These are phyloP conservation scores for Eragrostis tef DNA, from an alignment of 202 grass and related monocot genomes.

Conservation along the genomic window DNA sequence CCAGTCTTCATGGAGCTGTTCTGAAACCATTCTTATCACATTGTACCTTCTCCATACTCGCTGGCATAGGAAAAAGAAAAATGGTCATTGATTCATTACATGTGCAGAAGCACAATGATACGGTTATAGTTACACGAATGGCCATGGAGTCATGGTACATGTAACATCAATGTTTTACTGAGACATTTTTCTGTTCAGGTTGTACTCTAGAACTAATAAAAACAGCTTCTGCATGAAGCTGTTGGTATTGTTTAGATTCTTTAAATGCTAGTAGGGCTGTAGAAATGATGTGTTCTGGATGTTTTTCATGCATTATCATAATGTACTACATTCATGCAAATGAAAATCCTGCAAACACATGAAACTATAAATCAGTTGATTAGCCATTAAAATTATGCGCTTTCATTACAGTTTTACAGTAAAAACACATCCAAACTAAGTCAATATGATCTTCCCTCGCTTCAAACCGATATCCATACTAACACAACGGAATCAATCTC, in stretches of 20 bases:
- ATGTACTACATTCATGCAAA: conserved; percentile 1
- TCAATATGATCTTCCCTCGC: background rate
- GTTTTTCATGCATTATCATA: background rate
- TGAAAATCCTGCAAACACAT: conserved; percentile 21
- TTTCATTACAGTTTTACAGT: background rate
- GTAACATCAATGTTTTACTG: no score
- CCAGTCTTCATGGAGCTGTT: conserved; percentile 75
- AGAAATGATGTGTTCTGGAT: background rate
- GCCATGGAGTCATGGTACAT: background rate
- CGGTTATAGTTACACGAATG: background rate
- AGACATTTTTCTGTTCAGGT: conserved; percentile 3
- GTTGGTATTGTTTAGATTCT: background rate
- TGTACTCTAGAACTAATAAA: background rate
- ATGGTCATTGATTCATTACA: background rate
- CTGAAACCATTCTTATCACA: conserved; percentile 60
- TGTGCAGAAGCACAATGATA: conserved; percentile 30
- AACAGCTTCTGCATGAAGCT: conserved; percentile 1
- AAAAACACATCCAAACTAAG: background rate
- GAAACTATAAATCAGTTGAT: background rate
- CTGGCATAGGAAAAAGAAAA: conserved; percentile 52
- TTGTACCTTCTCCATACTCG: conserved; percentile 79
- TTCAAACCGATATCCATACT: background rate
- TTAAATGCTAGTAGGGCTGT: background rate
- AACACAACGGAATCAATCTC: no score
- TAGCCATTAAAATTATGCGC: background rate